Conservation (phyloP, 2,329 filamentous ascomycete species). For the Verticillium longisporum region DNA sequence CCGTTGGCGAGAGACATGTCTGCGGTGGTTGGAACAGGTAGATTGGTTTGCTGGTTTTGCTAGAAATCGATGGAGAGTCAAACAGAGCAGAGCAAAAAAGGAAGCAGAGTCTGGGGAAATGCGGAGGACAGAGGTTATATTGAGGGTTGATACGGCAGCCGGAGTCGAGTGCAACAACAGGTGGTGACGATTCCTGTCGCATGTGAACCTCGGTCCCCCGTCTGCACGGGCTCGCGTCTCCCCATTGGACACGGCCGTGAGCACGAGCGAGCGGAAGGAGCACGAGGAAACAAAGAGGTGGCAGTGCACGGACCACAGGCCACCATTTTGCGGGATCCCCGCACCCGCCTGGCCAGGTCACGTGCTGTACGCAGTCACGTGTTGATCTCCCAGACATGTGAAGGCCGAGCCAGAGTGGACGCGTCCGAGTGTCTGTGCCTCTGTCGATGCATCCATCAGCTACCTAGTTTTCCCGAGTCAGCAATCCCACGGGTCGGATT, state of each 20-base stretch:
- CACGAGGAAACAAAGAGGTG: not conserved
- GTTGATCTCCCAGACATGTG: not conserved
- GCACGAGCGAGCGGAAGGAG: not conserved
- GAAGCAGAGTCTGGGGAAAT: not conserved
- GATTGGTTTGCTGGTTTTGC: not conserved
- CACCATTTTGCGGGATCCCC: not conserved
- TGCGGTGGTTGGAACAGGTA: conserved; percentile 6
- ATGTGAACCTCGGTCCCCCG: conserved; percentile 12
- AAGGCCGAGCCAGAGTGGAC: not conserved
- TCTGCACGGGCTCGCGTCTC: not conserved
- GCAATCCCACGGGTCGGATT: too few relatives aligned
- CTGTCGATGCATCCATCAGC: not conserved
- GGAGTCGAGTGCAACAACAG: not conserved
- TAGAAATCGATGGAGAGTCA: not conserved
- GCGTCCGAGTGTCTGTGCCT: not conserved
- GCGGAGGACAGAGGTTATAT: conserved; percentile 8
- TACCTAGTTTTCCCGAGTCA: too few relatives aligned
- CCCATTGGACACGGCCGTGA: not conserved
- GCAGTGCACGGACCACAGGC: not conserved
- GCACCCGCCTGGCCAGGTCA: not conserved
- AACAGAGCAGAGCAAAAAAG: not conserved
- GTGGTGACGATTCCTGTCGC: conserved; percentile 8
- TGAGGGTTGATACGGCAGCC: not conserved
- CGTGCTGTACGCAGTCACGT: not conserved
- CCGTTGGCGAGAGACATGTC: conserved; percentile 70